Percentiles rank a stretch among this genome's conserved stretches.
Evolutionary conservation across 192 early-diverging fungal genomes (phyloP).

Genomic region (Coemansia sp.): DNA sequence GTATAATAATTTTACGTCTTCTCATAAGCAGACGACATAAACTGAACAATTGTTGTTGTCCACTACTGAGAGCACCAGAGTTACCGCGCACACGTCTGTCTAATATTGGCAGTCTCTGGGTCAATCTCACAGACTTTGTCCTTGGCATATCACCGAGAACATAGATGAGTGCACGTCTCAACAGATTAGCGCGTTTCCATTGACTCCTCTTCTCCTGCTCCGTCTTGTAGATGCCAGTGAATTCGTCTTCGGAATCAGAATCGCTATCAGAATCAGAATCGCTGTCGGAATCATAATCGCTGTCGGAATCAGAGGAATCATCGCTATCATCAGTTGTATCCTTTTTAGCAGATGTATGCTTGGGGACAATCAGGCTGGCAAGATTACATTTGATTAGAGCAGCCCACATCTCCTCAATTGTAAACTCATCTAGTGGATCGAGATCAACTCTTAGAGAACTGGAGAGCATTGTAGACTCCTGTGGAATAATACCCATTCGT

Average conservation of each 20-base stretch:
- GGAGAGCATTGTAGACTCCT: slow-evolving; percentile 70
- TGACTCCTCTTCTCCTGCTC: background rate
- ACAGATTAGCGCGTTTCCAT: background rate
- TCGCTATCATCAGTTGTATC: background rate
- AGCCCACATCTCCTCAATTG: slow-evolving; percentile 67
- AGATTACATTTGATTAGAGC: slow-evolving; percentile 51
- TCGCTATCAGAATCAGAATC: background rate
- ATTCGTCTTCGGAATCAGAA: background rate
- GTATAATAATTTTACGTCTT: slow-evolving; percentile 56
- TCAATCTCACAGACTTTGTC: background rate
- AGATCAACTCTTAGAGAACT: slow-evolving; percentile 74
- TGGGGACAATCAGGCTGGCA: slow-evolving; percentile 10
- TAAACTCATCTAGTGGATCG: slow-evolving; percentile 71
- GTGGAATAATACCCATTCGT: slow-evolving; percentile 66
- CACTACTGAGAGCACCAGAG: slow-evolving; percentile 21
- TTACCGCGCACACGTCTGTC: background rate
- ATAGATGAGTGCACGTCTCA: background rate
- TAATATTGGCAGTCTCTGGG: background rate
- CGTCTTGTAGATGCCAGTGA: background rate
- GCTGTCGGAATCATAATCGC: background rate
- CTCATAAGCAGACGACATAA: slow-evolving; percentile 61
- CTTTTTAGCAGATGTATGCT: background rate
- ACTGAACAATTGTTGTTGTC: slow-evolving; percentile 66
- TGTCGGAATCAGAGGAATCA: background rate
- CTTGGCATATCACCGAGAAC: background rate